Base-by-base conservation (phyloP, 2,329 filamentous ascomycete species). In the Aspergillus ruber region DNA sequence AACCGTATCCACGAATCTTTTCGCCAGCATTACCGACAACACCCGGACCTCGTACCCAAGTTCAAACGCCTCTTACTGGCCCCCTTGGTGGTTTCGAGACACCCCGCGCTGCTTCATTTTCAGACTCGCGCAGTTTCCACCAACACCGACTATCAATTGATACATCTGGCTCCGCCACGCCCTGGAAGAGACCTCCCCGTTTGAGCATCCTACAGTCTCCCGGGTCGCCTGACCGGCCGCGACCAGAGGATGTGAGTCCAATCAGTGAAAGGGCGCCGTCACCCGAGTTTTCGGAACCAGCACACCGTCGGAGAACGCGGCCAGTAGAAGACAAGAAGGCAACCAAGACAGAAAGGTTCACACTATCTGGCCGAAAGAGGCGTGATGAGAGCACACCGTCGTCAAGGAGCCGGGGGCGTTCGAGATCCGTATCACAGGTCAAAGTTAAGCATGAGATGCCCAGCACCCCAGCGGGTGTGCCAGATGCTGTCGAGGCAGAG, bases 241-340 rank as follows among this genome's bases (percentile, higher is more conserved):
- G 63, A 4, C 64, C 69, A 2, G 68, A 70, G 45, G 71, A 73
- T 54, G 65, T 74, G 9, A 74, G 71, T 53, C 71, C 71, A 0
- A 72, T 74, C 46, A 74, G 71, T 43, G 71, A 73, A 32, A 62
- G 59, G 39, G 67, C 63, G 2, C 58, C 59, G n/a, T 73, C 70
- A 10, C 65, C 69, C 44, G 62, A 61, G 36, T 59, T 56, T 15
- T 56, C 60, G 43, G 60, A 62, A 46, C 48, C 55, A 10, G 58
- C 58, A 8, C 56, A 49, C 5, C 54, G 52, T 17, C 51, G 51
- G 20, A 59, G 57, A 45, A 52, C 52, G 27, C 48, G 48, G 10
- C 17, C 48, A 12, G 56, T 60, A 36, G 51, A 52, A 6, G 48
- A 50, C 1, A 43, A 53, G 15, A 53, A 44, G 41, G 51, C 53